Evolutionary conservation across 129 eudicot species (phyloP).

Genomic region (Arctium lappa): DNA sequence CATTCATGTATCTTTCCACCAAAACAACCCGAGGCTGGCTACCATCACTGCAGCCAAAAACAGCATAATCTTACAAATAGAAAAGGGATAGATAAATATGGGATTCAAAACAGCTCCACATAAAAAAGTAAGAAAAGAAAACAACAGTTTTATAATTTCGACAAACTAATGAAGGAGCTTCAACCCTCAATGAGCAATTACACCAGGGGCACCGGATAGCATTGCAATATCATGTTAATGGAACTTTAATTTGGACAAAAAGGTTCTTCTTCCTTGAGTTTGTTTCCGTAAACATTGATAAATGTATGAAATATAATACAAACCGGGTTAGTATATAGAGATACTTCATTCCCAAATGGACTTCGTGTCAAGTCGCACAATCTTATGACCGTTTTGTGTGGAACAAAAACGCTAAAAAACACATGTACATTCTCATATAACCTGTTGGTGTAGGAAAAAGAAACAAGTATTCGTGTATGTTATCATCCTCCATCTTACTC

Average conservation of each 20-base stretch:
- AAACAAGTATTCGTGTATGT: too few species aligned
- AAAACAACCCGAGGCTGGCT: conserved; percentile 41
- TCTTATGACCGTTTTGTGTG: too few species aligned
- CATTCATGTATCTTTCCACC: conserved; percentile 73
- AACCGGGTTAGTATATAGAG: background rate
- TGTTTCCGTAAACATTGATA: background rate
- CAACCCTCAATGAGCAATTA: background rate
- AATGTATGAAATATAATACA: background rate
- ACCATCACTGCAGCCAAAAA: conserved; percentile 34
- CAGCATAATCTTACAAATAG: background rate
- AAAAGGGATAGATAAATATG: background rate
- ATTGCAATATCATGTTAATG: background rate
- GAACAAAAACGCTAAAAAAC: too few species aligned
- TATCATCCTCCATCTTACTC: background rate
- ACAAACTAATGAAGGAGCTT: background rate
- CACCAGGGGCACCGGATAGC: background rate
- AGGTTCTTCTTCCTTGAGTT: background rate
- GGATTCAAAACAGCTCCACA: background rate
- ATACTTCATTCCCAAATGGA: background rate
- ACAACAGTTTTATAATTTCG: background rate
- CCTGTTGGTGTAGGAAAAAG: too few species aligned
- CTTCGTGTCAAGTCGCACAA: background rate
- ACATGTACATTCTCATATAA: too few species aligned
- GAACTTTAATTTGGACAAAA: background rate
- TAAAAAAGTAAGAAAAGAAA: background rate